A percentile compares a stretch with the other conserved stretches of the same genome.
Conservation (phyloP, 2,329 filamentous ascomycete species). For the Rhytidhysteron rufulum region DNA sequence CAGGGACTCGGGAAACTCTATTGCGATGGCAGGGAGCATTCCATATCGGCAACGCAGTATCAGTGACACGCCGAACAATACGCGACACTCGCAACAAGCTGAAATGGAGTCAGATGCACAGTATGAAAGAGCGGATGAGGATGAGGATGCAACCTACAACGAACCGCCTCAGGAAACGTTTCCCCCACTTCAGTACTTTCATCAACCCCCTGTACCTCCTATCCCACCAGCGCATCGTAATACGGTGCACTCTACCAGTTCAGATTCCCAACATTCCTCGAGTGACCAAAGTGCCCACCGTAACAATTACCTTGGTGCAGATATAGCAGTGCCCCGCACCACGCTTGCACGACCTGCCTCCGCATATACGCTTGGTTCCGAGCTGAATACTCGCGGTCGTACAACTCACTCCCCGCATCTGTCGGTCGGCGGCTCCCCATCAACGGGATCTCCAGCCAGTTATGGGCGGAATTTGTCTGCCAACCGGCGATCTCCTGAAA, state of each 20-base stretch:
- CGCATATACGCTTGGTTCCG: conserved; percentile 70
- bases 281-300: conserved; percentile 22
- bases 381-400: conserved; percentile 61
- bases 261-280: conserved; percentile 28
- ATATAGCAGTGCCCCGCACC: conserved; percentile 46
- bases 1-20: conserved; percentile 18
- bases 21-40: conserved; percentile 29
- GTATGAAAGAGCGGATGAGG: background rate
- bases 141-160: too few relatives aligned
- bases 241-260: conserved; percentile 19
- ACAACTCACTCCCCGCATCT: conserved; percentile 48
- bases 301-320: conserved; percentile 24
- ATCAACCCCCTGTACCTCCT: conserved; percentile 21
- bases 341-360: conserved; percentile 69
- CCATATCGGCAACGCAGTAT: conserved; percentile 32
- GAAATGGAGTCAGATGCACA: conserved; percentile 20
- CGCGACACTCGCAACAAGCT: conserved; percentile 29
- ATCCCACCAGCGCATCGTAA: conserved; percentile 22
- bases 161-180: background rate
- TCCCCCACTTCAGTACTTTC: conserved; percentile 11
- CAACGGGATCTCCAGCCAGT: conserved; percentile 36
- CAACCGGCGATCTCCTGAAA: conserved; percentile 55
- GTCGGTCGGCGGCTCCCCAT: conserved; percentile 42
- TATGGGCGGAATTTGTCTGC: conserved; percentile 49
- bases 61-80: conserved; percentile 25